Conservation (phyloP, 2,329 filamentous ascomycete genomes). For the Aspergillus calidoustus region DNA sequence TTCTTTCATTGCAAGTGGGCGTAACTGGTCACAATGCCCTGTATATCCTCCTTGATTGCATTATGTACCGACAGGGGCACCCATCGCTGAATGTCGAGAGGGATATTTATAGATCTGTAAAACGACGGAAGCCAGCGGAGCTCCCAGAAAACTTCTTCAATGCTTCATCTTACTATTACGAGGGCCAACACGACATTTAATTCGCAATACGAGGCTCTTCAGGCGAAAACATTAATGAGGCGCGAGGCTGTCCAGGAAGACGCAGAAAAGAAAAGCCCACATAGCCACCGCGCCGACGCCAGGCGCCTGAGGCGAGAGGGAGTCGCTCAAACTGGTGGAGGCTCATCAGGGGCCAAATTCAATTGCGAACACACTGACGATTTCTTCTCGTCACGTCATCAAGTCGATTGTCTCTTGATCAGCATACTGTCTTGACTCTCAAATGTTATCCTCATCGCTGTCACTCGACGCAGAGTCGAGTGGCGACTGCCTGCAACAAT, state of each 20-base stretch:
- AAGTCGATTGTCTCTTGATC: background rate
- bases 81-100: background rate
- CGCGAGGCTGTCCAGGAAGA: background rate
- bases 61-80: background rate
- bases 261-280: background rate
- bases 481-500: background rate
- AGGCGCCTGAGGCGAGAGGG: background rate
- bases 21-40: background rate
- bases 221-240: background rate
- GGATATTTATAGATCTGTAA: slow-evolving; percentile 12
- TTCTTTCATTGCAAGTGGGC: background rate
- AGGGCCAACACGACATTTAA: background rate
- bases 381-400: slow-evolving; percentile 1
- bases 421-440: background rate
- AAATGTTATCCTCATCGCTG: background rate
- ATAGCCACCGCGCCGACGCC: background rate
- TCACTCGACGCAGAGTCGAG: background rate
- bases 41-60: background rate
- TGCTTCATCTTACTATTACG: background rate
- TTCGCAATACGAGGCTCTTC: slow-evolving; percentile 9
- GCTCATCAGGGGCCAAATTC: slow-evolving; percentile 6
- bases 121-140: slow-evolving; percentile 1
- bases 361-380: slow-evolving; percentile 1
- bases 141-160: background rate
- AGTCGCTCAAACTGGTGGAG: slow-evolving; percentile 7